phyloP scores from a whole-genome alignment of 352 stramenopile genomes.

The Pythium vanterpoolii region DNA sequence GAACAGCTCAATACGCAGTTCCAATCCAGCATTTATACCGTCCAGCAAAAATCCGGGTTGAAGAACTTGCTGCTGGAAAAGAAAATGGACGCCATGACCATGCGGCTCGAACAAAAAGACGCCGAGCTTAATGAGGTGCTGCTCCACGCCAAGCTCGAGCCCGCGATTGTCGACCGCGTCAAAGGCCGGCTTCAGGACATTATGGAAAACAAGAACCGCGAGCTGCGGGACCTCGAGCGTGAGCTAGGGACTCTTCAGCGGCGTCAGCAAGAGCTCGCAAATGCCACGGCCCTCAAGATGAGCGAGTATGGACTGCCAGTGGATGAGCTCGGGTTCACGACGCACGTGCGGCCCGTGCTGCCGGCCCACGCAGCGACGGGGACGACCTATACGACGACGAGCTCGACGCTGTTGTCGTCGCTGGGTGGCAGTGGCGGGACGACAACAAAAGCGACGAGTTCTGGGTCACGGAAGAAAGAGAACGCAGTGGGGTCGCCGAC shows the following conservation, averaged over 20 bases:
- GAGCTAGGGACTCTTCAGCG: conserved; percentile 68
- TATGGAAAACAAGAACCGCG: conserved; percentile 84
- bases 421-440: neutral
- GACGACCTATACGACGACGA: neutral
- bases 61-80: conserved; percentile 94
- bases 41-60: conserved; percentile 93
- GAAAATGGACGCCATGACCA: conserved; percentile 84
- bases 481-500: conserved; percentile 2
- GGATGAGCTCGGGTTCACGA: conserved; percentile 84
- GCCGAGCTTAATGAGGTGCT: conserved; percentile 92
- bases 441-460: neutral
- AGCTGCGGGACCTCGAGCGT: conserved; percentile 81
- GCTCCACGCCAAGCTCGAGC: conserved; percentile 88
- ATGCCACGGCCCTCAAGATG: conserved; percentile 85
- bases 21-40: conserved; percentile 87
- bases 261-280: conserved; percentile 79
- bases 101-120: conserved; percentile 89
- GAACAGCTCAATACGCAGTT: conserved; percentile 89
- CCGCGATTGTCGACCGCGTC: conserved; percentile 76
- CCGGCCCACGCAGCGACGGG: conserved; percentile 7
- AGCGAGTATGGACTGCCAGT: conserved; percentile 87
- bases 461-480: conserved; percentile 3
- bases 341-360: conserved; percentile 19
- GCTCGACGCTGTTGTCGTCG: neutral
- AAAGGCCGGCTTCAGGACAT: conserved; percentile 88